Evolutionary conservation across 805 yeast species (phyloP), one percentile per base, ranked within the genome.

Genomic region (Helenozyma rhizophorensis): DNA sequence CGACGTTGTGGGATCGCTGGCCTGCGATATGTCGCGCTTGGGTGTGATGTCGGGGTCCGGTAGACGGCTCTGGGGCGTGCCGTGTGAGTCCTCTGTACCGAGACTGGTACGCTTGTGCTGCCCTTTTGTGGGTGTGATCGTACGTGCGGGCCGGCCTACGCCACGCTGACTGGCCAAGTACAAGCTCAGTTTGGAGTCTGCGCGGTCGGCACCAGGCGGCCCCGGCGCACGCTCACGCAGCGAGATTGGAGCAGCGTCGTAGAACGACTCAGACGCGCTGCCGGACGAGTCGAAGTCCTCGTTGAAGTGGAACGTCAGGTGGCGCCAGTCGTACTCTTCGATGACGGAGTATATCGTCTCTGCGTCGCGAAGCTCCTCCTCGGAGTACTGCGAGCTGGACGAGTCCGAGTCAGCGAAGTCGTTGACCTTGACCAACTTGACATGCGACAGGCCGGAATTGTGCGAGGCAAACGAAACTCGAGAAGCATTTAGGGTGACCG

Each of bases 361-460:
- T 3, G 57, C 48, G 21, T 50, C 51, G 34, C 30, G 33, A 10
- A 28, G 34, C 14, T 25, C 36, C 4, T 43, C 44, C 24, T 43
- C 49, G 14, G 32, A 21, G 17, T 13, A 14, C 23, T 16, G 22
- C 40, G 29, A 39, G 16, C 11, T 43, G 2, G 54, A 45, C 2
- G 56, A 44, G n/a, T 36, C 45, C 15, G 68, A 55, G 41, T 65
- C 72, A 12, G 70, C 70, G 43, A 65, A 62, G 27, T 64, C 70
- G 9, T 53, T 58, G 15, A 60, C 34, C 5, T 48, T 45, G 21
- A 53, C 35, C 17, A 34, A 30, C 21, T 27, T 32, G 7, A 17
- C 13, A 9, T 14, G 19, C 5, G 29, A 13, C 22, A 16, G 21
- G 6, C 25, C 13, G 18, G 36, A 31, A 6, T 22, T 23, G 5